These are phyloP conservation scores for Epichloe sibirici DNA, from an alignment of 2,329 filamentous ascomycete species.

Conservation along the genomic window DNA sequence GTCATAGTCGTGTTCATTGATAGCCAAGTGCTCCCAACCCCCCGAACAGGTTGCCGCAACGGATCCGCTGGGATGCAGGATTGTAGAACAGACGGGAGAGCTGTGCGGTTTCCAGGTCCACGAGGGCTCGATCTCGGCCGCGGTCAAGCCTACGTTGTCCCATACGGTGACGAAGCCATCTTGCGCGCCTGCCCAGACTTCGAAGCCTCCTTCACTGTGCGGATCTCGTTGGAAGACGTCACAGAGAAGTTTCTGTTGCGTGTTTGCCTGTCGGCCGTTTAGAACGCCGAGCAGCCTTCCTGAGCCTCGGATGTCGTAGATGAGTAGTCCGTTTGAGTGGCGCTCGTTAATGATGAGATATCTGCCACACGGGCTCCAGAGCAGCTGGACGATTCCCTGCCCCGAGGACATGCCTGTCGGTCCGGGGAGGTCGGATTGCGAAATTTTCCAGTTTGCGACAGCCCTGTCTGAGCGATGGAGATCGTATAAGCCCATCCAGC, in stretches of 20 bases:
- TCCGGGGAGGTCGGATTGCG: constrained; percentile 35
- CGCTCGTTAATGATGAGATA: constrained; percentile 53
- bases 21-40: constrained; percentile 30
- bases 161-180: constrained; percentile 45
- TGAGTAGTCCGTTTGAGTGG: constrained; percentile 38
- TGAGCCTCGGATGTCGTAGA: constrained; percentile 51
- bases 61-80: constrained; percentile 41
- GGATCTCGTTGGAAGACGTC: constrained; percentile 37
- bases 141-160: constrained; percentile 39
- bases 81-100: constrained; percentile 36
- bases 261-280: constrained; percentile 33
- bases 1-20: neutral
- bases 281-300: constrained; percentile 44
- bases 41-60: constrained; percentile 46
- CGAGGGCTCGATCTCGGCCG: constrained; percentile 30
- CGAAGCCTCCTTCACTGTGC: constrained; percentile 31
- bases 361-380: constrained; percentile 51
- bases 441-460: constrained; percentile 47
- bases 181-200: constrained; percentile 49
- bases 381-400: constrained; percentile 47
- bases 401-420: constrained; percentile 36
- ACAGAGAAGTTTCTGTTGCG: constrained; percentile 44
- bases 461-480: constrained; percentile 40
- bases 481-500: constrained; percentile 52
- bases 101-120: constrained; percentile 40